Base-by-base conservation (phyloP, 768 basidiomycete species). In the Lyophyllum decastes region DNA sequence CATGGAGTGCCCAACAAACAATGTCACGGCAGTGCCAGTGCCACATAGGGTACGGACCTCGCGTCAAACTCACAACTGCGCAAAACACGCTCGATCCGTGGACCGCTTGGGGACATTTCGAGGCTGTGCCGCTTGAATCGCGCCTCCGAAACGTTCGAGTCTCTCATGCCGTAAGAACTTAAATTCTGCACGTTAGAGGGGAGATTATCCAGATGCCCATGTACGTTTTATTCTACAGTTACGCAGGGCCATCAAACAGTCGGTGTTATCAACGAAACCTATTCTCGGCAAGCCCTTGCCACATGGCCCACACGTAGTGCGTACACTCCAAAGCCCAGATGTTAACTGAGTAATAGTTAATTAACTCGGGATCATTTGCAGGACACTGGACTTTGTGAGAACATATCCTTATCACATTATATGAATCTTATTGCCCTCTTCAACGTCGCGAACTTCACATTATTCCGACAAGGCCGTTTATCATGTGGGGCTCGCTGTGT, bases 381-480 rank as follows among this genome's bases (percentile, higher is more conserved):
- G 35, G 14, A 9, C 10, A 10, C 75, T 67, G n/a, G 33, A n/a
- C 17, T 11, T 21, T 21, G 14, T 2, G 41, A 43, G n/a, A n/a
- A n/a, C n/a, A 43, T 43, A 24, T 4, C 16, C 24, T 5, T 49
- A 9, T 52, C 54, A 10, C 8, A 17, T 21, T 41, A 7, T 48
- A 11, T 26, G 46, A 21, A 6, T 11, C 2, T 21, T 21, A 4
- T 22, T n/a, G 17, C 41, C 41, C 38, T 40, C 38, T 12, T 4
- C 10, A 40, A 40, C 7, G 17, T 10, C 4, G 11, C 19, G 41
- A 43, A 21, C 30, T 33, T 33, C 35, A 38, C 2, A 16, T 38
- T 16, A 17, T 17, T 38, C 16, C 30, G 14, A 21, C 41, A 8
- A 19, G 41, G n/a, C 41, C 10, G 10, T 30, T 30, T 30, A 34